Conservation (phyloP, 306 rosid genomes). For the Styphnolobium japonicum region DNA sequence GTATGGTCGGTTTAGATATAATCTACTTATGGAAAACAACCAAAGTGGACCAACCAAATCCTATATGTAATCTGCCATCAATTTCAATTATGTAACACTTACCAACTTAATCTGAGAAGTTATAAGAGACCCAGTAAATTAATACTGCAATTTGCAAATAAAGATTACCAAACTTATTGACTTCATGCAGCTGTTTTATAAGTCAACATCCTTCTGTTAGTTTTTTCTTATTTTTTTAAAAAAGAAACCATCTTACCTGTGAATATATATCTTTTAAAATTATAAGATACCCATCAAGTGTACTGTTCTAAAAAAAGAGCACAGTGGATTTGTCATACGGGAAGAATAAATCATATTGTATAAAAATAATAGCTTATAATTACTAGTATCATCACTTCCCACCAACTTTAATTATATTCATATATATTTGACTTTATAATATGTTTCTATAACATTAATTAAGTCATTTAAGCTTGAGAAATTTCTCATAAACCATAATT, state of each 20-base stretch:
- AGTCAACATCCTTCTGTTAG: neutral
- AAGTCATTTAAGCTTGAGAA: too few species aligned
- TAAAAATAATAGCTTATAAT: too few species aligned
- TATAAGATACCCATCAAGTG: neutral
- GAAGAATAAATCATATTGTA: too few species aligned
- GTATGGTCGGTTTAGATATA: neutral
- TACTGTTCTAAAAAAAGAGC: too few species aligned
- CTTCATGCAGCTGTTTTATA: neutral
- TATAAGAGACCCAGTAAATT: slow-evolving; percentile 4
- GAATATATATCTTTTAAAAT: neutral
- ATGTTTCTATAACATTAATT: too few species aligned
- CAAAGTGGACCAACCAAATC: too few species aligned
- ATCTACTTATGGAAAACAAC: neutral
- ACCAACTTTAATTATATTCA: too few species aligned
- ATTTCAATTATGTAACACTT: neutral
- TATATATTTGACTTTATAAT: too few species aligned
- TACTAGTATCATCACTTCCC: too few species aligned
- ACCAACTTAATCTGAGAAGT: neutral
- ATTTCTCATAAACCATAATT: too few species aligned
- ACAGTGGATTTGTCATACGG: too few species aligned
- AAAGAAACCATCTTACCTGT: neutral
- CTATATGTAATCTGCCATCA: neutral
- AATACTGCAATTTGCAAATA: slow-evolving; percentile 31
- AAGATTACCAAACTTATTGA: slow-evolving; percentile 20
- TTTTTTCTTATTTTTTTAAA: neutral